Evolutionary conservation across 106 monocot species (phyloP).

Genomic region (Acorus gramineus): DNA sequence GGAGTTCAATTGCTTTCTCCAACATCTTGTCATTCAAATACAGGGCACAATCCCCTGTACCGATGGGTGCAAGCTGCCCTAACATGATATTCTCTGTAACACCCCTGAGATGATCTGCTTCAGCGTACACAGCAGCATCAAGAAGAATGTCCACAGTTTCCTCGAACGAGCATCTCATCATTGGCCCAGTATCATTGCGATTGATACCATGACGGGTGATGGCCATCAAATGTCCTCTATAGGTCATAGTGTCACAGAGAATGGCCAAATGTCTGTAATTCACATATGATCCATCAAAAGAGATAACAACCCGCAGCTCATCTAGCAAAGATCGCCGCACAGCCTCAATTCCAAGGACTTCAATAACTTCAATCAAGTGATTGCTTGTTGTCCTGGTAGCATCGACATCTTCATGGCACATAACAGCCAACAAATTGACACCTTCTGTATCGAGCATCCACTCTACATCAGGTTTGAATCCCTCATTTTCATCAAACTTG

Average conservation of each 20-base stretch:
- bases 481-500: slow-evolving; percentile 64
- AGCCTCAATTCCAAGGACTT: slow-evolving; percentile 97
- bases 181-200: slow-evolving; percentile 87
- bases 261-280: slow-evolving; percentile 96
- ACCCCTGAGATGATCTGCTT: slow-evolving; percentile 80
- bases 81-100: slow-evolving; percentile 98
- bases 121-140: slow-evolving; percentile 94
- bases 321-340: slow-evolving; percentile 86
- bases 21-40: slow-evolving; percentile 96
- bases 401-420: slow-evolving; percentile 93
- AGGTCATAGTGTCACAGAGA: slow-evolving; percentile 98
- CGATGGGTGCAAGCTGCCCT: slow-evolving; percentile 95
- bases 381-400: slow-evolving; percentile 89
- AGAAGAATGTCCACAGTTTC: slow-evolving; percentile 97
- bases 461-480: slow-evolving; percentile 65
- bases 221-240: slow-evolving; percentile 94
- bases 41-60: slow-evolving; percentile 71
- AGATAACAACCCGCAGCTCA: slow-evolving; percentile 90
- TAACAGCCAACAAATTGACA: slow-evolving; percentile 82
- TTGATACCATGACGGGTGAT: slow-evolving; percentile 97
- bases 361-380: slow-evolving; percentile 96
- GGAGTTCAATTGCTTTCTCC: slow-evolving; percentile 90
- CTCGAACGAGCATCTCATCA: slow-evolving; percentile 99
- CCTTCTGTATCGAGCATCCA: slow-evolving; percentile 99
- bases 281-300: slow-evolving; percentile 98